Conservation (phyloP, 352 stramenopile genomes). For the Globisporangium irregulare region DNA sequence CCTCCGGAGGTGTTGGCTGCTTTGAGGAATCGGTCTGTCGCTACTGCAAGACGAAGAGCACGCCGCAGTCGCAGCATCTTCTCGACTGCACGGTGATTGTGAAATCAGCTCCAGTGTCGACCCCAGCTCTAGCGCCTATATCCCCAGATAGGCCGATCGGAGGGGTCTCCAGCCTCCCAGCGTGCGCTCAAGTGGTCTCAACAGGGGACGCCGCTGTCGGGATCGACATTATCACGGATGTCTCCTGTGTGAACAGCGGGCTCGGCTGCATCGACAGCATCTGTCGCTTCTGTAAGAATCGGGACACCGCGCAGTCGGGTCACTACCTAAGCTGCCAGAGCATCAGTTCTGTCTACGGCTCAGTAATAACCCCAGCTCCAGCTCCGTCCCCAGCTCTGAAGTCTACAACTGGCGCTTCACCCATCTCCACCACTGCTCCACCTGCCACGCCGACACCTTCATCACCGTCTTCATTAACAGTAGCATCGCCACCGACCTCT, state of each 20-base stretch:
- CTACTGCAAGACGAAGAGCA: constrained; percentile 20
- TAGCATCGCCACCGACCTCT: not conserved
- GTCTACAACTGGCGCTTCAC: not conserved
- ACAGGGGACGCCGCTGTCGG: constrained; percentile 10
- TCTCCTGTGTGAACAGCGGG: constrained; percentile 6
- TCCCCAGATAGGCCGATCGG: not conserved
- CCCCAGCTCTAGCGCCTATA: not conserved
- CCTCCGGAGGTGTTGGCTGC: constrained; percentile 8
- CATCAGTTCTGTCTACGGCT: not conserved
- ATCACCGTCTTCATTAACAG: not conserved
- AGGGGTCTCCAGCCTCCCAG: not conserved
- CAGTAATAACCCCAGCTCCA: not conserved
- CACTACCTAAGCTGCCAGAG: constrained; percentile 25
- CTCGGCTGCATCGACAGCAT: constrained; percentile 17
- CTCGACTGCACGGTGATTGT: constrained; percentile 9
- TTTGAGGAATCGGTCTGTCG: constrained; percentile 13
- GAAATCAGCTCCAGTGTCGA: not conserved
- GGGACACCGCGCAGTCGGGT: constrained; percentile 30
- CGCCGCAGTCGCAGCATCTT: constrained; percentile 15
- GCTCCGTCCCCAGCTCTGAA: not conserved
- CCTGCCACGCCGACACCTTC: not conserved
- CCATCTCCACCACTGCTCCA: not conserved
- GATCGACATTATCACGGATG: constrained; percentile 18
- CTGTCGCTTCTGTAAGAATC: constrained; percentile 37
- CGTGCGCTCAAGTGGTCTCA: constrained; percentile 8